Conservation (phyloP, 2,329 filamentous ascomycete species). For the Orbilia javanica region DNA sequence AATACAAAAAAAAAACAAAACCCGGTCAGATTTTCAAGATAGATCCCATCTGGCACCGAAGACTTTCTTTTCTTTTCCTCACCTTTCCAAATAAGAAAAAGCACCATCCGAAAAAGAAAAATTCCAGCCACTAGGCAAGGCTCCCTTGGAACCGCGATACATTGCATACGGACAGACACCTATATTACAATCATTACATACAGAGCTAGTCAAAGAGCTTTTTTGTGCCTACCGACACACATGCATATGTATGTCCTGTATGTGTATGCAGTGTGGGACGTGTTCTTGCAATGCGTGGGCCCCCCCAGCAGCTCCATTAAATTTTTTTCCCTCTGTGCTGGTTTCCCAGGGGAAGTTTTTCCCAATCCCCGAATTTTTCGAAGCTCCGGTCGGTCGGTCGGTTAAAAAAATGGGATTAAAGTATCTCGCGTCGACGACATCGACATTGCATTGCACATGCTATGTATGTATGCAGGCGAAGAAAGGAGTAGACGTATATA, state of each 20-base stretch:
- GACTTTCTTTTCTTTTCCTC: conserved; percentile 27
- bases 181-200: neutral
- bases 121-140: conserved; percentile 56
- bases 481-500: too few species aligned
- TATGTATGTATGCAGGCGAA: too few species aligned
- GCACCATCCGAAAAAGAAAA: too few species aligned
- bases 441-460: too few species aligned
- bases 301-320: neutral
- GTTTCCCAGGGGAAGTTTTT: neutral
- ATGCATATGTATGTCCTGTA: neutral
- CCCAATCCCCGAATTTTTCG: neutral
- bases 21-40: conserved; percentile 21
- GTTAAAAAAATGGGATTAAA: neutral
- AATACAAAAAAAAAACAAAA: neutral
- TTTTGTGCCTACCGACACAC: neutral
- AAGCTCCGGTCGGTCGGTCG: too few species aligned
- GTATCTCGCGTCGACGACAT: conserved; percentile 1
- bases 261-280: neutral
- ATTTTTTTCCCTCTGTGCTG: neutral
- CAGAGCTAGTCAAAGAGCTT: neutral
- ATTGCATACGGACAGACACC: conserved; percentile 16
- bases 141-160: conserved; percentile 55
- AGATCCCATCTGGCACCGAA: conserved; percentile 52
- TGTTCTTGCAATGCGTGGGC: neutral
- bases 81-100: too few species aligned